Evolutionary conservation across 805 yeast species (phyloP).

Genomic region (Deakozyma indianensis): DNA sequence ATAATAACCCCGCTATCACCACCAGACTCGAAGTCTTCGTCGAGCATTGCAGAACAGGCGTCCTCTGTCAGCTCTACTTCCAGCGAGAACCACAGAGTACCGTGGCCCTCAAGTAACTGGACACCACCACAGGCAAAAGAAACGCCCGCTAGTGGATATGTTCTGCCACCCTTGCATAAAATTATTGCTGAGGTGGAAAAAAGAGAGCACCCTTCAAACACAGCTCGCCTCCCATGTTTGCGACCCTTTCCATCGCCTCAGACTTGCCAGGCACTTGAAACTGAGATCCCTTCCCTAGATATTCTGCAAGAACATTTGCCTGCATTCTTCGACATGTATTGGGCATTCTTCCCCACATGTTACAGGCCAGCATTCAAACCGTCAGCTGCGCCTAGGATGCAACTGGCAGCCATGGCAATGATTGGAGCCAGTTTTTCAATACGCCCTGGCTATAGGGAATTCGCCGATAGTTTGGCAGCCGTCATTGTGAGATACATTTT

Average conservation of each 20-base stretch:
- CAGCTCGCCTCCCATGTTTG: neutral
- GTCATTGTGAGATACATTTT: conserved; percentile 10
- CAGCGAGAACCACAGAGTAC: too few relatives aligned
- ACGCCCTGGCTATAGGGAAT: conserved; percentile 8
- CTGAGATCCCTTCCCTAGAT: conserved; percentile 9
- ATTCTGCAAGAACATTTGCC: conserved; percentile 9
- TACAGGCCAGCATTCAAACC: conserved; percentile 9
- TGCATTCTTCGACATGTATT: conserved; percentile 9
- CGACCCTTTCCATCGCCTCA: neutral
- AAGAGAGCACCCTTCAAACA: neutral
- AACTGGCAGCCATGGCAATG: conserved; percentile 9
- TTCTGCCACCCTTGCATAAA: neutral
- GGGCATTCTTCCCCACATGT: conserved; percentile 10
- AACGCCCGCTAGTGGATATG: neutral
- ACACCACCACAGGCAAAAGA: neutral
- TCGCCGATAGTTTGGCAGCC: conserved; percentile 12
- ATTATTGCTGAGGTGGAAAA: neutral
- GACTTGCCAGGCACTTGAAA: neutral
- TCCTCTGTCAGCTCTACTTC: too few relatives aligned
- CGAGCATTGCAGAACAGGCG: too few relatives aligned
- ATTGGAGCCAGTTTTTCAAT: conserved; percentile 14
- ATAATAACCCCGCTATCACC: too few relatives aligned
- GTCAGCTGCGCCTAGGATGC: conserved; percentile 7
- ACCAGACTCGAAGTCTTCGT: too few relatives aligned
- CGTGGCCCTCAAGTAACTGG: too few relatives aligned